These are phyloP conservation scores for Metschnikowia kunwiensis DNA, from an alignment of 805 yeast genomes.

Conservation along the genomic window DNA sequence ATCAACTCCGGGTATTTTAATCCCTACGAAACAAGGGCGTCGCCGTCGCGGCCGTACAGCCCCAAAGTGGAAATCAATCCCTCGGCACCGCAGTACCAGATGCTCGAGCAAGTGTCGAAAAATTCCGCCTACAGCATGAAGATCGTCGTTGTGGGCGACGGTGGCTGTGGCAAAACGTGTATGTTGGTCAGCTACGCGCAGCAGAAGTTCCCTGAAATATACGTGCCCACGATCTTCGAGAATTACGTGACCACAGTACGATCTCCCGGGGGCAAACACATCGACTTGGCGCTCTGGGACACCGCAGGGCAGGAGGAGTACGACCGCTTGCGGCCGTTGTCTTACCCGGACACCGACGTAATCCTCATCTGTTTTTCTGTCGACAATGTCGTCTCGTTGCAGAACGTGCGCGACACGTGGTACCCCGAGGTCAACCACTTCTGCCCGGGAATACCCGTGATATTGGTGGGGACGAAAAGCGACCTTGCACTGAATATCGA, in stretches of 20 bases:
- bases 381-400: slow-evolving; percentile 58
- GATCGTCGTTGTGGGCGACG: slow-evolving; percentile 83
- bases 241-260: slow-evolving; percentile 64
- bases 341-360: slow-evolving; percentile 76
- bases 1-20: slow-evolving; percentile 17
- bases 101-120: slow-evolving; percentile 23
- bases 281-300: slow-evolving; percentile 80
- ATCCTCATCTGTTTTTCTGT: slow-evolving; percentile 74
- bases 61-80: slow-evolving; percentile 31
- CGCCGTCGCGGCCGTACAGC: slow-evolving; percentile 11
- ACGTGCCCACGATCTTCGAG: slow-evolving; percentile 83
- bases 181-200: slow-evolving; percentile 64
- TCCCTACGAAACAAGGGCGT: slow-evolving; percentile 18
- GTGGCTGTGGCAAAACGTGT: slow-evolving; percentile 89
- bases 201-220: slow-evolving; percentile 64
- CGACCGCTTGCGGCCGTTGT: slow-evolving; percentile 72
- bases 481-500: slow-evolving; percentile 49
- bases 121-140: slow-evolving; percentile 39
- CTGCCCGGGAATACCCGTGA: slow-evolving; percentile 74
- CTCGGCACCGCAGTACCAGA: slow-evolving; percentile 32
- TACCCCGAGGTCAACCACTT: slow-evolving; percentile 80
- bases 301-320: slow-evolving; percentile 91
- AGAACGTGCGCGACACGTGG: slow-evolving; percentile 80
- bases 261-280: slow-evolving; percentile 76
- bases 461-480: slow-evolving; percentile 79